Evolutionary conservation across 2,329 filamentous ascomycete genomes (phyloP), one percentile per base, ranked within the genome.

Genomic region (Elsinoe ampelina): DNA sequence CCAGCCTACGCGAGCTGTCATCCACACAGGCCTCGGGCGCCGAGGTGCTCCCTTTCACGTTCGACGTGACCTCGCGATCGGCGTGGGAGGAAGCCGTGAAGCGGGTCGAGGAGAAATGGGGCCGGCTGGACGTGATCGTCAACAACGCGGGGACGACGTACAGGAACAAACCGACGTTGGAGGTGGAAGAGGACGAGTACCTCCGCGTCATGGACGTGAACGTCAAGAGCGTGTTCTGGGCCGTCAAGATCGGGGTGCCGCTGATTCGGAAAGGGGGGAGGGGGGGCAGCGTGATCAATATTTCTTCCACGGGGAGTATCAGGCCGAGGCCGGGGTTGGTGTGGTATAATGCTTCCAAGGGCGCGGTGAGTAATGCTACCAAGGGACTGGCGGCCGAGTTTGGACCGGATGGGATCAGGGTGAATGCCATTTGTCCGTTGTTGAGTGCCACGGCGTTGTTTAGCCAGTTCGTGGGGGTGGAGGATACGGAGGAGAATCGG

Each of bases 301-400:
- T 86, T 51, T 82, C 84, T 0, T 84, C 80, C 1, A 85, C 83
- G 0, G 83, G 83, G 0, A 82, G 78, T 2, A 74, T 77, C 6
- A 71, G 85, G 22, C 84, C 84, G 0, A 73, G 84, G 20, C 80
- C 81, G 0, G 79, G 82, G 0, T 64, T 87, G 45, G 82, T 83
- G 1, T 87, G 84, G 83, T 87, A 87, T 64, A 86, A 86, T 64
- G 81, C 83, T 1, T 81, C 78, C 42, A 87, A 87, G 66, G 83
- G 80, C 0, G 84, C 84, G 0, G 79, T 85, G 22, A 69, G 66
- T 61, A 68, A 80, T 72, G 79, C 78, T 13, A 81, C 79, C 2
- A 82, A 82, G 69, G 79, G 78, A 15, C 74, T 89, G 58, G 86
- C 86, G 0, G 81, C 84, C 1, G 86, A 89, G 67, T 88, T 85